Conservation (phyloP, 1,139 yeast species). For the Suhomyces chickasaworum region DNA sequence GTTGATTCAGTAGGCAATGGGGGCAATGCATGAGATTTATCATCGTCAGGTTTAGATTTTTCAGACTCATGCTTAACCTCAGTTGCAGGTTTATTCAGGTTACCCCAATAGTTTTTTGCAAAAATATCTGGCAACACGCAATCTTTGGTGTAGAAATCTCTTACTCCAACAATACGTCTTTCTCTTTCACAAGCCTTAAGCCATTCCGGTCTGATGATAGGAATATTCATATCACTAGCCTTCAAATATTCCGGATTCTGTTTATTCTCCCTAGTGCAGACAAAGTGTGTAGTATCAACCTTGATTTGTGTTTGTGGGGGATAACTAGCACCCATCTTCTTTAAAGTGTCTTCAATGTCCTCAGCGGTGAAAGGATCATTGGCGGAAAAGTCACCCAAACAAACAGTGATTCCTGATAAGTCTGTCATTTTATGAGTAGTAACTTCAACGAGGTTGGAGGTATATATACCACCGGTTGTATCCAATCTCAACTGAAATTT, state of each 20-base stretch:
- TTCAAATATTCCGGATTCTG: slow-evolving; percentile 66
- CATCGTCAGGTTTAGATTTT: neutral
- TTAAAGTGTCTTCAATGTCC: slow-evolving; percentile 66
- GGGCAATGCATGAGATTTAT: slow-evolving; percentile 2
- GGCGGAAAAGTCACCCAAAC: slow-evolving; percentile 77
- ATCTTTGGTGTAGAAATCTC: slow-evolving; percentile 70
- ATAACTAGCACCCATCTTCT: slow-evolving; percentile 74
- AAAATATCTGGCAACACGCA: slow-evolving; percentile 51
- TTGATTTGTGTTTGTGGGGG: slow-evolving; percentile 73
- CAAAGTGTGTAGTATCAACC: slow-evolving; percentile 92
- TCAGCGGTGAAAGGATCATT: slow-evolving; percentile 57
- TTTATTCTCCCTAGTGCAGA: slow-evolving; percentile 68
- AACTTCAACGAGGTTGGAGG: slow-evolving; percentile 67
- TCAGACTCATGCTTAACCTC: neutral
- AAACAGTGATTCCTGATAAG: slow-evolving; percentile 87
- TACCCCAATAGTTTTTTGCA: slow-evolving; percentile 46
- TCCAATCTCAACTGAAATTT: slow-evolving; percentile 77
- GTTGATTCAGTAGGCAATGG: slow-evolving; percentile 7
- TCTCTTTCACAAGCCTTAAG: slow-evolving; percentile 90
- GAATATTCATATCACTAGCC: slow-evolving; percentile 87
- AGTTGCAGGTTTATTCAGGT: neutral
- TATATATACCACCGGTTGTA: slow-evolving; percentile 85
- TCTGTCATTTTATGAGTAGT: slow-evolving; percentile 97
- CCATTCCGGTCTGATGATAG: slow-evolving; percentile 97
- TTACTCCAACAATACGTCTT: slow-evolving; percentile 87